Evolutionary conservation across 495 filamentous ascomycete species (phyloP), one percentile per base, ranked within the genome.

Genomic region (Aspergillus incahuasiensis): DNA sequence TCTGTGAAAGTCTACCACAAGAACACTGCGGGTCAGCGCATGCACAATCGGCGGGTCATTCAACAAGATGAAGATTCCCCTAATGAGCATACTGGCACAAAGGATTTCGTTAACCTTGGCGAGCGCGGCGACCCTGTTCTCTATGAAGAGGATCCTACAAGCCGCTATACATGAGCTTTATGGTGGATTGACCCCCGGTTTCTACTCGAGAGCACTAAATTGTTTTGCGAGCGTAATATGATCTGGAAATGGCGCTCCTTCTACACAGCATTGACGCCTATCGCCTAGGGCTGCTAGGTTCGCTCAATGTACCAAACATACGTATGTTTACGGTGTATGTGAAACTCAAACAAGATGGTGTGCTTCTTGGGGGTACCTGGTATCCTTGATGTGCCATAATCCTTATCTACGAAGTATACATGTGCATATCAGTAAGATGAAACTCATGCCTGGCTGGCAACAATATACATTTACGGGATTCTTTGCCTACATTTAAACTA

Each of bases 71-170:
- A 94, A 69, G 65, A 72, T 2, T 77, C 79, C 3, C 90, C 90
- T 0, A 82, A 81, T 11, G 77, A 81, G 11, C 73, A 83, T 38
- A 79, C 90, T 28, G 79, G 78, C 40, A 81, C 90, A 1, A 76
- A 79, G 12, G 88, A 92, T 57, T 97, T 96, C 55, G 82, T 87
- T 63, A 82, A 86, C 46, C 73, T 94, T 68, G 91, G 92, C 32
- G 88, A 89, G 3, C 88, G 87, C 63, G 92, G 90, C 2, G 91
- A 97, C 68, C 82, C 89, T 59, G 69, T 79, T 22, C 70, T 97
- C 16, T 96, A 85, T 63, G 84, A 78, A 7, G 75, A 90, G 34
- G 84, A 87, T 41, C 69, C 67, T 11, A 73, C 63, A 6, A 86
- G 79, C 59, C 63, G 68, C 5, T 75, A 75, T 58, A 59, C 59